Percentiles rank a stretch among this genome's conserved stretches.
Conservation (phyloP, 176 grass and related monocot species). For the Oryza meridionalis region DNA sequence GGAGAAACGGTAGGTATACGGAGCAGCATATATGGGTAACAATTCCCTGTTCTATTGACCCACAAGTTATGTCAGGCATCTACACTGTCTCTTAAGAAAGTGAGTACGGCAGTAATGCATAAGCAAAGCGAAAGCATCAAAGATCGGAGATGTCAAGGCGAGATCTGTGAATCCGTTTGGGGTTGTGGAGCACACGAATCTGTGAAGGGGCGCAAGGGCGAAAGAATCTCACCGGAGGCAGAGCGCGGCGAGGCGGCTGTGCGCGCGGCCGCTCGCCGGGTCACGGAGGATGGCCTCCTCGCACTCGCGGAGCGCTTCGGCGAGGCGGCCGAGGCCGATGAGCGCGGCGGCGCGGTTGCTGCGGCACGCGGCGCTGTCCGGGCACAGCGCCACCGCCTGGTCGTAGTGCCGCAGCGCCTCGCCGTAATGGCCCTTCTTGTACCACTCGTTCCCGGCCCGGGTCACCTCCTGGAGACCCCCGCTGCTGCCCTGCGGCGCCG, state of each 20-base stretch:
- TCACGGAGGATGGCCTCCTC: constrained; percentile 64
- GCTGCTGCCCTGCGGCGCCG: constrained; percentile 14
- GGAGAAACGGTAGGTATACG: constrained; percentile 7
- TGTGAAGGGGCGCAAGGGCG: neutral
- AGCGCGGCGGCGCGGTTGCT: constrained; percentile 72
- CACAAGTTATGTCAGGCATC: neutral
- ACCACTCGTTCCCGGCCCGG: constrained; percentile 60
- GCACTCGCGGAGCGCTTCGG: constrained; percentile 63
- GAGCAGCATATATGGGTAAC: neutral
- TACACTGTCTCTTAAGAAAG: neutral
- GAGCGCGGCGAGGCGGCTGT: constrained; percentile 51
- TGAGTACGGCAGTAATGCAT: neutral
- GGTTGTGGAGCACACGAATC: neutral
- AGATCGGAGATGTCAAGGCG: constrained; percentile 3
- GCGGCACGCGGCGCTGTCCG: constrained; percentile 60
- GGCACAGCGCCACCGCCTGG: constrained; percentile 52
- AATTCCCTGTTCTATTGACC: neutral
- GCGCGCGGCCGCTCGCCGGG: constrained; percentile 56
- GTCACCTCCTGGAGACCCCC: constrained; percentile 48
- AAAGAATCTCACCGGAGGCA: constrained; percentile 56
- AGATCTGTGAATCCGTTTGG: constrained; percentile 40
- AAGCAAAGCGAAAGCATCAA: constrained; percentile 8
- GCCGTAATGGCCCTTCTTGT: constrained; percentile 60
- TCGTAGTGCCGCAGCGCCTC: constrained; percentile 70
- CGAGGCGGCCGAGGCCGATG: constrained; percentile 46